Base-by-base conservation (phyloP, 192 early-diverging fungal genomes). In the Mortierella claussenii region DNA sequence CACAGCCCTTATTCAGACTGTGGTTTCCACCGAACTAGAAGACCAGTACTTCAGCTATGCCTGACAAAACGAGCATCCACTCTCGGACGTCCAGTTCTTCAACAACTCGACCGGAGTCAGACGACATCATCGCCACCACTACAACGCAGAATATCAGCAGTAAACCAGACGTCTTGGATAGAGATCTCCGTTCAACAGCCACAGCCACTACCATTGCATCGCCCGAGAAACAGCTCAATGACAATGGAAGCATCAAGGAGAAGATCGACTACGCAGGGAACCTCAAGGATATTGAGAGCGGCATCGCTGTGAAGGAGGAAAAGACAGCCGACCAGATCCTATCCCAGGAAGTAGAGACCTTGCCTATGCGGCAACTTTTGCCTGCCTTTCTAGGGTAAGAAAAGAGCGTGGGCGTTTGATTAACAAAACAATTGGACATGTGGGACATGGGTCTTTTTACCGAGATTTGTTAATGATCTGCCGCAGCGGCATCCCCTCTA, bases 381-480 rank as follows among this genome's bases (percentile, higher is more conserved):
- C 73, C 73, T 10, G 73, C 73, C 9, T 67, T 76, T 26, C 20
- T 76, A 4, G 65, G 73, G 73, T 76, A 66, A 59, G 20, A 2
- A 59, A 49, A 9, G 24, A 27, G 17, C n/a, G n/a, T n/a, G n/a
- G n/a, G n/a, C n/a, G n/a, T n/a, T n/a, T n/a, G n/a, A n/a, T n/a
- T n/a, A n/a, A n/a, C n/a, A n/a, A n/a, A n/a, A n/a, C n/a, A n/a
- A n/a, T n/a, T n/a, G n/a, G n/a, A n/a, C n/a, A n/a, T n/a, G n/a
- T n/a, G n/a, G n/a, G n/a, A n/a, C n/a, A n/a, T n/a, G n/a, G n/a
- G n/a, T n/a, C n/a, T n/a, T n/a, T n/a, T n/a, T n/a, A n/a, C n/a
- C n/a, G n/a, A n/a, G n/a, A n/a, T n/a, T n/a, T n/a, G n/a, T n/a
- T n/a, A n/a, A n/a, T n/a, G n/a, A n/a, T n/a, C n/a, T n/a, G n/a